Percentiles rank a stretch among this genome's conserved stretches.
phyloP scores from a whole-genome alignment of 2,329 filamentous ascomycete genomes.

The Akanthomyces uredinophilus region DNA sequence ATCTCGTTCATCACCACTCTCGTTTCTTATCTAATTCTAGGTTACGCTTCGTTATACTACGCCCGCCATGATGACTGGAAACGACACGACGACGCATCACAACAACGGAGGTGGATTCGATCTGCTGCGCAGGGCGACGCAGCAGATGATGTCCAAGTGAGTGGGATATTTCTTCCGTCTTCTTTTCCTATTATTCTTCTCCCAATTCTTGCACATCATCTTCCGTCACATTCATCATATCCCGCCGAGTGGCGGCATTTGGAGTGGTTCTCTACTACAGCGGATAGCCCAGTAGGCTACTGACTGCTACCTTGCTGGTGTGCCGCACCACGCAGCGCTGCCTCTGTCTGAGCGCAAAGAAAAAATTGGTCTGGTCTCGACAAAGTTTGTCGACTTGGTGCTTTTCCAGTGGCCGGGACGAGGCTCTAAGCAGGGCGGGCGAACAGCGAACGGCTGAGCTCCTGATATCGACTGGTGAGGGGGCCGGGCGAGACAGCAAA shows the following conservation, averaged over 20 bases:
- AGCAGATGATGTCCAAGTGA: constrained; percentile 60
- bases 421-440: not conserved
- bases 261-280: not conserved
- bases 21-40: constrained; percentile 3
- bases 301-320: not conserved
- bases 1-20: not conserved
- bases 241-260: constrained; percentile 2
- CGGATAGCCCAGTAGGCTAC: not conserved
- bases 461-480: not conserved
- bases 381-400: not conserved
- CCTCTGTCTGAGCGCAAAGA: not conserved
- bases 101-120: constrained; percentile 45
- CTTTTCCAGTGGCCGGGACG: not conserved
- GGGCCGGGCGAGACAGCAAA: not conserved
- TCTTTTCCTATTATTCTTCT: not conserved
- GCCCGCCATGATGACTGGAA: constrained; percentile 8
- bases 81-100: constrained; percentile 11
- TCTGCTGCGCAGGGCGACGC: constrained; percentile 55
- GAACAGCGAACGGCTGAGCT: not conserved
- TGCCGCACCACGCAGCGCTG: not conserved
- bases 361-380: not conserved
- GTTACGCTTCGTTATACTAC: not conserved
- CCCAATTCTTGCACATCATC: not conserved
- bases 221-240: not conserved
- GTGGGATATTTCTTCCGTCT: constrained; percentile 21